Base-by-base conservation (phyloP, 1,284 basidiomycete species). In the Ustilago tritici region DNA sequence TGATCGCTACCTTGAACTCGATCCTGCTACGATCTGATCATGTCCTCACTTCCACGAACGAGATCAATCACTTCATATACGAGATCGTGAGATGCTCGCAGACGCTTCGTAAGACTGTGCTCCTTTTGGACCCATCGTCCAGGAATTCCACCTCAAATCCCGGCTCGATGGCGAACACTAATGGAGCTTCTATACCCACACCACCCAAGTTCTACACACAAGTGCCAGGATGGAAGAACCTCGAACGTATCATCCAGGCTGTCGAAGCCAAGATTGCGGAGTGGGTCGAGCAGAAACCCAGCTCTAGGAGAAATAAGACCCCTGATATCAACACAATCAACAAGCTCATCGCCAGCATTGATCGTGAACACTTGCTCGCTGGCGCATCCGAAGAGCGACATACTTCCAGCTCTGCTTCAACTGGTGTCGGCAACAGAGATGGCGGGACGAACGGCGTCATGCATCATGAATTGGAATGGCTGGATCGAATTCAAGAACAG, bases 31-130 rank as follows among this genome's bases (percentile, higher is more conserved):
- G 73, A 10, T 79, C 78, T 0, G 82, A 83, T 56, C 61, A 64
- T 10, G 72, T 73, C 28, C 57, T 83, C 31, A 57, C 65, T 11
- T 76, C 79, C 34, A 75, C 74, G 2, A 62, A 61, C 36, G 82
- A 81, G 62, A 76, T 74, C 31, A 58, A 81, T 15, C 68, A 76
- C 23, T 76, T 82, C 11, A 55, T 82, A 9, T 83, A 83, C 65
- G 82, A 83, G 65, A 65, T 82, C 8, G 74, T 80, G 0, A 64
- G 82, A n/a, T 70, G 66, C 35, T 61, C 65, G 9, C 35, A 52
- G 12, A 65, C 64, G 5, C 70, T 83, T n/a, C 60, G 71, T 15
- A 63, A 60, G 34, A 46, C 64, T 3, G 74, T 74, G 12, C 31
- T 68, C 52, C 73, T 70, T 15, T 56, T 71, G n/a, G 75, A 76